Evolutionary conservation across 495 filamentous ascomycete genomes (phyloP).

Genomic region (Annulohypoxylon bovei): DNA sequence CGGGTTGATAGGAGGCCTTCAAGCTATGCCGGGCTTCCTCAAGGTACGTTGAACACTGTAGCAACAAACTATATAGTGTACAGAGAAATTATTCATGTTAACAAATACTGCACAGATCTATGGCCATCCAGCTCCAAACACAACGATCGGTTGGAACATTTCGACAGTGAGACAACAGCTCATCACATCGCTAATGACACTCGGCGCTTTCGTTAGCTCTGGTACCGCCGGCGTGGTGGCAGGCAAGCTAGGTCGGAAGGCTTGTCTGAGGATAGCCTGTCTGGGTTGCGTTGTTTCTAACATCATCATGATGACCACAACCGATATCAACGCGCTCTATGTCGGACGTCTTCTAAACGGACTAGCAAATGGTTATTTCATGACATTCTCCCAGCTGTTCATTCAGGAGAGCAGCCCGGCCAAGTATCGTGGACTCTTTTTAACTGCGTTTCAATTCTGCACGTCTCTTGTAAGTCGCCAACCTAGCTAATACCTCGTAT

Average conservation of each 20-base stretch:
- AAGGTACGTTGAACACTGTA: slow-evolving; percentile 21
- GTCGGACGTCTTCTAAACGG: slow-evolving; percentile 57
- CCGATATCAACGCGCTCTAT: slow-evolving; percentile 56
- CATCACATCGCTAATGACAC: slow-evolving; percentile 59
- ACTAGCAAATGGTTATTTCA: slow-evolving; percentile 56
- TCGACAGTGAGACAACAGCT: slow-evolving; percentile 55
- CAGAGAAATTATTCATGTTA: background rate
- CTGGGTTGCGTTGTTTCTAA: slow-evolving; percentile 53
- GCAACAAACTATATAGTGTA: background rate
- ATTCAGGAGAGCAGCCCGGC: slow-evolving; percentile 55
- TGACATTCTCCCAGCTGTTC: slow-evolving; percentile 62
- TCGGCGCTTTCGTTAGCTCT: slow-evolving; percentile 60
- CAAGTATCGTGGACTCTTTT: slow-evolving; percentile 52
- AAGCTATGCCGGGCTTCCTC: slow-evolving; percentile 63
- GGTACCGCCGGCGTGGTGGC: slow-evolving; percentile 55
- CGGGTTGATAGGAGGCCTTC: slow-evolving; percentile 61
- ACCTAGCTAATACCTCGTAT: background rate
- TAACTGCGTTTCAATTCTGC: slow-evolving; percentile 37
- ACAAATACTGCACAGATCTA: slow-evolving; percentile 29
- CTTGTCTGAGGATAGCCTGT: slow-evolving; percentile 51
- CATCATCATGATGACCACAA: slow-evolving; percentile 60
- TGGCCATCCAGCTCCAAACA: slow-evolving; percentile 45
- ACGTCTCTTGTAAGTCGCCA: slow-evolving; percentile 43
- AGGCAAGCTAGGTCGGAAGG: slow-evolving; percentile 52
- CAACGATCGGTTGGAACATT: slow-evolving; percentile 57